Evolutionary conservation across 805 yeast species (phyloP).

Genomic region (Metschnikowia proteae): DNA sequence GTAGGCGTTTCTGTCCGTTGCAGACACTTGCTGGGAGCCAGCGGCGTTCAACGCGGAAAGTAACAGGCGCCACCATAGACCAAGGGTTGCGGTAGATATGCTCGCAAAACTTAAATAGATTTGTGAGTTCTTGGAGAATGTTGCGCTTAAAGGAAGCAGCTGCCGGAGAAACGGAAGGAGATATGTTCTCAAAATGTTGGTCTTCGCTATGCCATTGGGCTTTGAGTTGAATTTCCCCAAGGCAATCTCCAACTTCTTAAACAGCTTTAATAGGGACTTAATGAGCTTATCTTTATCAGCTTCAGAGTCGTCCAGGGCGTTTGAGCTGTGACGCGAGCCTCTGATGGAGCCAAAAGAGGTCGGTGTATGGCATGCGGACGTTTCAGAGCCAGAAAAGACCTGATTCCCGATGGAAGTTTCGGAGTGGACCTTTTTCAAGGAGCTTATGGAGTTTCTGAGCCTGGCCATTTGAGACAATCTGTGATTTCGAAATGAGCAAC

Average conservation of each 20-base stretch:
- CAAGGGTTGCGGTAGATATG: slow-evolving; percentile 30
- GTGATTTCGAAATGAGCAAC: neutral
- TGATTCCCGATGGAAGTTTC: neutral
- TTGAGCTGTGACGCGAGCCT: neutral
- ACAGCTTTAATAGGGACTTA: slow-evolving; percentile 14
- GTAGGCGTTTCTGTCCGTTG: slow-evolving; percentile 49
- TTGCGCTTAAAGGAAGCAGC: slow-evolving; percentile 20
- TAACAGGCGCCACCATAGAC: slow-evolving; percentile 55
- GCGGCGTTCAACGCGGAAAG: slow-evolving; percentile 19
- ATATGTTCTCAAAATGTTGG: slow-evolving; percentile 45
- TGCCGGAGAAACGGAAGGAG: slow-evolving; percentile 29
- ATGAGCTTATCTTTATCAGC: slow-evolving; percentile 11
- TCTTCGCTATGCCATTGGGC: slow-evolving; percentile 18
- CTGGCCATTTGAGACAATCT: neutral
- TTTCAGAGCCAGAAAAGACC: neutral
- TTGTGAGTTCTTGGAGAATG: slow-evolving; percentile 19
- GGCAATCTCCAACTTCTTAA: slow-evolving; percentile 41
- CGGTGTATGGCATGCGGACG: slow-evolving; percentile 1
- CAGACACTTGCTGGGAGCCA: slow-evolving; percentile 29
- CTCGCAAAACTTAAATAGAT: slow-evolving; percentile 33
- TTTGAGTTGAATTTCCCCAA: slow-evolving; percentile 38
- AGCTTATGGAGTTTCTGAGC: slow-evolving; percentile 2
- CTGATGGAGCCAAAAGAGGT: slow-evolving; percentile 2
- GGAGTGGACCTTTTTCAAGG: slow-evolving; percentile 2
- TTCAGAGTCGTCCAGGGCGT: slow-evolving; percentile 1